phyloP scores from a whole-genome alignment of 2,329 filamentous ascomycete genomes.

The Talaromyces sp. region DNA sequence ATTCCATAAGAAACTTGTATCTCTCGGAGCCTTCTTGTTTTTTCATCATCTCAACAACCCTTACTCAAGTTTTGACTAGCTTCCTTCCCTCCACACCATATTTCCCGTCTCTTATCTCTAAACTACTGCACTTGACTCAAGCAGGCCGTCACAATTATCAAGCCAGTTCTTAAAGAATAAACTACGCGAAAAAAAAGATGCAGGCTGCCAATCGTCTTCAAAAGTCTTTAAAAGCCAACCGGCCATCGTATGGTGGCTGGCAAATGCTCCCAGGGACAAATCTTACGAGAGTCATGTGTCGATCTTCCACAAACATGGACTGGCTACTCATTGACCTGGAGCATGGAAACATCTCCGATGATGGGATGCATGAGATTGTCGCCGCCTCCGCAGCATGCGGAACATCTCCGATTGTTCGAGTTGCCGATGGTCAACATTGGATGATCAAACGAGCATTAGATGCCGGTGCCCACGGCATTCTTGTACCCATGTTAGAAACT shows the following conservation, averaged over 20 bases:
- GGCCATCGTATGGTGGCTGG: constrained; percentile 6
- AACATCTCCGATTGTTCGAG: constrained; percentile 27
- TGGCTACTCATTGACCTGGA: constrained; percentile 27
- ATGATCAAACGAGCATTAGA: constrained; percentile 34
- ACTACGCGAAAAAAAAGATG: too few species aligned
- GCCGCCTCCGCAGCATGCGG: constrained; percentile 37
- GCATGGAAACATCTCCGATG: constrained; percentile 25
- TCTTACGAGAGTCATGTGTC: constrained; percentile 10
- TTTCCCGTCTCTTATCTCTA: too few species aligned
- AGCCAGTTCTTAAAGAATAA: too few species aligned
- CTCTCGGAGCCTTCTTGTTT: too few species aligned
- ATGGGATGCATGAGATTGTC: constrained; percentile 23
- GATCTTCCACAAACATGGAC: constrained; percentile 6
- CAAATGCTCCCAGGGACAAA: constrained; percentile 16
- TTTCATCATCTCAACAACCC: too few species aligned
- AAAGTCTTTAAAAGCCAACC: constrained; percentile 1
- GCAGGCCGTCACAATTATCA: too few species aligned
- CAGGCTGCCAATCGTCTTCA: constrained; percentile 3
- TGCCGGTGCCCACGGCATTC: constrained; percentile 30
- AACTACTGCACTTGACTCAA: too few species aligned
- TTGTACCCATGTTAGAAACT: constrained; percentile 39
- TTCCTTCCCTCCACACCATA: too few species aligned
- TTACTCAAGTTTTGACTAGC: too few species aligned
- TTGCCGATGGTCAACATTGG: constrained; percentile 19
- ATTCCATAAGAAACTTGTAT: too few species aligned